phyloP scores from a whole-genome alignment of 176 grass and related monocot species.

The Ensete glaucum region DNA sequence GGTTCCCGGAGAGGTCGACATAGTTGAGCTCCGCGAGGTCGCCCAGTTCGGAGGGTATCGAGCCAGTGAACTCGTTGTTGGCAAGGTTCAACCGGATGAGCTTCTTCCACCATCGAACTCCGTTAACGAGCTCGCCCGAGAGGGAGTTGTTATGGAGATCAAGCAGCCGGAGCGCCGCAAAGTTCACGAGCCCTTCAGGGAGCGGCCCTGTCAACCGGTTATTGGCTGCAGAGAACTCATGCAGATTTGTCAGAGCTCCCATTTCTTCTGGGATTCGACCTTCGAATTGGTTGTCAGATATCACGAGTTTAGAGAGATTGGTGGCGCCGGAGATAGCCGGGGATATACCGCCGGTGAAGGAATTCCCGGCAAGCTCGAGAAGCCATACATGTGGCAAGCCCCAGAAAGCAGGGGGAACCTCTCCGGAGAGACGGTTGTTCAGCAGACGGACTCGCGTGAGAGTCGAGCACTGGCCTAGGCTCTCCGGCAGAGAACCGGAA shows the following conservation, averaged over 20 bases:
- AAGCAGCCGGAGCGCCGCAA: background rate
- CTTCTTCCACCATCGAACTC: slow-evolving; percentile 2
- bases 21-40: background rate
- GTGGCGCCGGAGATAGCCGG: slow-evolving; percentile 7
- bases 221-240: background rate
- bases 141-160: slow-evolving; percentile 16
- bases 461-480: background rate
- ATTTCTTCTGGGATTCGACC: slow-evolving; percentile 7
- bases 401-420: slow-evolving; percentile 4
- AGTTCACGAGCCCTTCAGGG: background rate
- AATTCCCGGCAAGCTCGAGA: slow-evolving; percentile 15
- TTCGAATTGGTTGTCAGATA: slow-evolving; percentile 5
- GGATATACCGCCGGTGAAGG: background rate
- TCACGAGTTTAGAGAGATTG: slow-evolving; percentile 17
- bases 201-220: slow-evolving; percentile 8
- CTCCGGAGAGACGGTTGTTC: slow-evolving; percentile 15
- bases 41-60: background rate
- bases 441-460: slow-evolving; percentile 12
- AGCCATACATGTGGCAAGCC: slow-evolving; percentile 5
- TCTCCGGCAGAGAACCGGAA: slow-evolving; percentile 1
- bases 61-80: slow-evolving; percentile 9
- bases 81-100: slow-evolving; percentile 17
- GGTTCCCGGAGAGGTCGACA: slow-evolving; percentile 1
- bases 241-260: slow-evolving; percentile 4
- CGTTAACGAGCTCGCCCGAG: slow-evolving; percentile 1